Conservation (phyloP, 495 filamentous ascomycete species). For the Talaromyces ruber region DNA sequence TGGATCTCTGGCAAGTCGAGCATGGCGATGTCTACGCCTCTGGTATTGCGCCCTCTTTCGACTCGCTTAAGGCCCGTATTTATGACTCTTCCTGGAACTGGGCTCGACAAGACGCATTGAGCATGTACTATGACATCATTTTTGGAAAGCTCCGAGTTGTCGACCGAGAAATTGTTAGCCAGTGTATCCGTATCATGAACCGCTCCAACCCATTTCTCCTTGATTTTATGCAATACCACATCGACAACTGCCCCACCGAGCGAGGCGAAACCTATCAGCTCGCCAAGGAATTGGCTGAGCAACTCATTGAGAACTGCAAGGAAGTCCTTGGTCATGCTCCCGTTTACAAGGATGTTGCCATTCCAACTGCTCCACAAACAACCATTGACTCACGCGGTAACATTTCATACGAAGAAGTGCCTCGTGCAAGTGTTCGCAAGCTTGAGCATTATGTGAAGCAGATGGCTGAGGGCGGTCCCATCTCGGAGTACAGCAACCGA, state of each 20-base stretch:
- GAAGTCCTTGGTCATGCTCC: constrained; percentile 77
- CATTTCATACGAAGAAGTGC: constrained; percentile 79
- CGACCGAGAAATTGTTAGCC: constrained; percentile 96
- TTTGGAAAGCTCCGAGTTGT: constrained; percentile 89
- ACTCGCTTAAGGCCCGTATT: constrained; percentile 82
- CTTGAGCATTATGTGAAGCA: constrained; percentile 97
- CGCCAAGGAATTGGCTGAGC: constrained; percentile 88
- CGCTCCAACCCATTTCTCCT: constrained; percentile 89
- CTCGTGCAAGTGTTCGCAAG: constrained; percentile 86
- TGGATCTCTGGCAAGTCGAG: constrained; percentile 91
- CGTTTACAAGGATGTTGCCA: constrained; percentile 88
- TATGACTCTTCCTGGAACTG: constrained; percentile 99
- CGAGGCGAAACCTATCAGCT: constrained; percentile 95
- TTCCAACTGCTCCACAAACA: constrained; percentile 87
- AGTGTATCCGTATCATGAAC: constrained; percentile 99
- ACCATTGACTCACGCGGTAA: constrained; percentile 84
- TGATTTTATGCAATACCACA: constrained; percentile 99
- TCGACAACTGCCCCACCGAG: constrained; percentile 96
- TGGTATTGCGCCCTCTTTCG: constrained; percentile 92
- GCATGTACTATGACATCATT: constrained; percentile 99
- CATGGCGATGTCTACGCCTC: constrained; percentile 94
- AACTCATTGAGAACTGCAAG: constrained; percentile 95
- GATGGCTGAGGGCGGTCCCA: constrained; percentile 97
- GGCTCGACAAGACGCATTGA: constrained; percentile 92
- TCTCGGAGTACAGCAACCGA: constrained; percentile 96